A percentile compares a stretch with the other conserved stretches of the same genome.
Conservation (phyloP, 179 eudicot species). For the Sideroxylon spinosum region DNA sequence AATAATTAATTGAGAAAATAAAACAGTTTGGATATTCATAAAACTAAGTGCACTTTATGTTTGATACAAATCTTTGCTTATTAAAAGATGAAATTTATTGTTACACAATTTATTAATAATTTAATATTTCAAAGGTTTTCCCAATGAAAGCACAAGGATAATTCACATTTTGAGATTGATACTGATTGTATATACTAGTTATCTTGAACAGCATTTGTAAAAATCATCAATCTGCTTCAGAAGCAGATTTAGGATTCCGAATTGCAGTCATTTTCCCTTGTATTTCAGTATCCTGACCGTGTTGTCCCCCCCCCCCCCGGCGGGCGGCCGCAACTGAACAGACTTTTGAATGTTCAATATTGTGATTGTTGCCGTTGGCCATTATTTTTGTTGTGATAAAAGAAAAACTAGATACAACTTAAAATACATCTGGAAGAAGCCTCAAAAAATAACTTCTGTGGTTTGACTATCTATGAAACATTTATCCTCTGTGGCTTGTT, state of each 20-base stretch:
- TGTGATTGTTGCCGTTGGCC: conserved; percentile 1
- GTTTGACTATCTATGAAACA: neutral
- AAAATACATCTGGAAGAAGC: neutral
- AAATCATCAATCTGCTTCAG: neutral
- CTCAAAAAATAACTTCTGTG: neutral
- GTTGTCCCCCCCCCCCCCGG: neutral
- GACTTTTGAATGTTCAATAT: neutral
- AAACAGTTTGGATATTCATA: too few relatives aligned
- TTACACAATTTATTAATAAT: too few relatives aligned
- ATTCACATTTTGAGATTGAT: too few relatives aligned
- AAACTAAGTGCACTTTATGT: too few relatives aligned
- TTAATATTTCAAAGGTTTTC: too few relatives aligned
- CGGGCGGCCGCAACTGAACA: neutral
- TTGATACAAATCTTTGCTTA: too few relatives aligned
- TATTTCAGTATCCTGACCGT: neutral
- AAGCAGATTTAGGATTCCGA: neutral
- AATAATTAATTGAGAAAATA: too few relatives aligned
- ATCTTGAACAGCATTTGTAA: too few relatives aligned
- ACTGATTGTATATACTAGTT: too few relatives aligned
- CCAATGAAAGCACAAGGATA: too few relatives aligned
- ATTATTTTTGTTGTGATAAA: neutral
- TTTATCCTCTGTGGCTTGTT: neutral
- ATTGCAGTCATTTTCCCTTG: neutral
- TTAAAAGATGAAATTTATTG: too few relatives aligned
- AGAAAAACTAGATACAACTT: neutral